Percentiles rank a stretch among this genome's conserved stretches.
Conservation (phyloP, 495 filamentous ascomycete species). For the Aspergillus sparsus region DNA sequence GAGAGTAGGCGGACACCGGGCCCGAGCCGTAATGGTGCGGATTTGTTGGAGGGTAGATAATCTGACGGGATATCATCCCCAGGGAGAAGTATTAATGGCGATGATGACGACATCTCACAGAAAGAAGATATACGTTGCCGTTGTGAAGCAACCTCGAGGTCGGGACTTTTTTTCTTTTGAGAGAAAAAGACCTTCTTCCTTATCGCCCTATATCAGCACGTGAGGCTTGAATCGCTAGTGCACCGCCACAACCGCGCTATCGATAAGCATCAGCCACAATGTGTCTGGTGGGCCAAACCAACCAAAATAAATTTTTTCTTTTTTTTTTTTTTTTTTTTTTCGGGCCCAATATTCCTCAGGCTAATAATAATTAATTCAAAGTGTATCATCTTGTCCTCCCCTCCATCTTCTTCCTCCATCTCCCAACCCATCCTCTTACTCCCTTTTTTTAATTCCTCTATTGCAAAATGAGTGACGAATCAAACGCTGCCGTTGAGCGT, state of each 20-base stretch:
- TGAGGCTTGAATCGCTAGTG: conserved; percentile 12
- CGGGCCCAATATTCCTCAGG: conserved; percentile 9
- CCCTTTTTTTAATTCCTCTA: conserved; percentile 16
- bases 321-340: conserved; percentile 19
- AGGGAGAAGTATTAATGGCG: conserved; percentile 65
- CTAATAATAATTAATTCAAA: conserved; percentile 31
- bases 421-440: conserved; percentile 21
- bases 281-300: conserved; percentile 24
- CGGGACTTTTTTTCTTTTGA: not conserved
- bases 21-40: conserved; percentile 75
- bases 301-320: conserved; percentile 30
- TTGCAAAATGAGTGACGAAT: conserved; percentile 57
- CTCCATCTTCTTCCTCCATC: conserved; percentile 8
- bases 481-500: conserved; percentile 53
- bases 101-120: conserved; percentile 29
- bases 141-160: not conserved
- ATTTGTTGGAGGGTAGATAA: conserved; percentile 60
- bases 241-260: conserved; percentile 39
- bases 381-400: conserved; percentile 21
- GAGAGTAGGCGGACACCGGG: conserved; percentile 68
- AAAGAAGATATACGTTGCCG: not conserved
- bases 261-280: conserved; percentile 45
- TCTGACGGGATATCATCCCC: conserved; percentile 69
- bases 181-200: conserved; percentile 11
- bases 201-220: conserved; percentile 28